Base-by-base conservation (phyloP, 768 basidiomycete genomes). In the Amanita pallidorosea region DNA sequence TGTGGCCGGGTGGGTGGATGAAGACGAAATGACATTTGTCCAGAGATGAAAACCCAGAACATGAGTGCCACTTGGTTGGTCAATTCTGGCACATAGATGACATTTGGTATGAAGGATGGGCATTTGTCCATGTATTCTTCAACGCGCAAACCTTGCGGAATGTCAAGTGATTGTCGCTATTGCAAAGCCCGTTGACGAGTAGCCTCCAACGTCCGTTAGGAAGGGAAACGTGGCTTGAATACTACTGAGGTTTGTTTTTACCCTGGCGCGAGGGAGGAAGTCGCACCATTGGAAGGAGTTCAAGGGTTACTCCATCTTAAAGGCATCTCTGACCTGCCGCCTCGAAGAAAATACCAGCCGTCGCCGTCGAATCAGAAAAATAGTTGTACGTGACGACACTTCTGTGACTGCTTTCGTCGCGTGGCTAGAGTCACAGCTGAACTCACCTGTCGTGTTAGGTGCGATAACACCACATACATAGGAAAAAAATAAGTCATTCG, bases 311-410 rank as follows among this genome's bases (percentile, higher is more conserved):
- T 23, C 47, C 43, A 23, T 38, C 15, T 38, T 7, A 17, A 38
- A 38, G 37, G 37, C 37, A 18, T 29, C 27, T 5, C 25, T 5
- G 25, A 25, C 25, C 4, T 25, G 25, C 25, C 3, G 25, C 25
- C 25, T 25, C 25, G 25, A 25, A 25, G 25, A 25, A 7, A 5
- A 25, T 25, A 25, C 7, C 25, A 7, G 25, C 25, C 7, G 7
- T 29, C 27, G 7, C 7, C 27, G 7, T 29, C 27, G 27, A 29
- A 1, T 9, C 27, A 29, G 2, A 65, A 11, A 13, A 53, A 62
- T 63, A 37, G 7, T 42, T 38, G 41, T 35, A 27, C n/a, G n/a
- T n/a, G n/a, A n/a, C n/a, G n/a, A n/a, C n/a, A n/a, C n/a, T n/a
- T n/a, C n/a, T n/a, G n/a, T n/a, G n/a, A n/a, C n/a, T n/a, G n/a